Percentiles rank a stretch among this genome's conserved stretches.
These are phyloP conservation scores for Vanrija sp. DNA, from an alignment of 1,284 basidiomycete species.

Conservation along the genomic window DNA sequence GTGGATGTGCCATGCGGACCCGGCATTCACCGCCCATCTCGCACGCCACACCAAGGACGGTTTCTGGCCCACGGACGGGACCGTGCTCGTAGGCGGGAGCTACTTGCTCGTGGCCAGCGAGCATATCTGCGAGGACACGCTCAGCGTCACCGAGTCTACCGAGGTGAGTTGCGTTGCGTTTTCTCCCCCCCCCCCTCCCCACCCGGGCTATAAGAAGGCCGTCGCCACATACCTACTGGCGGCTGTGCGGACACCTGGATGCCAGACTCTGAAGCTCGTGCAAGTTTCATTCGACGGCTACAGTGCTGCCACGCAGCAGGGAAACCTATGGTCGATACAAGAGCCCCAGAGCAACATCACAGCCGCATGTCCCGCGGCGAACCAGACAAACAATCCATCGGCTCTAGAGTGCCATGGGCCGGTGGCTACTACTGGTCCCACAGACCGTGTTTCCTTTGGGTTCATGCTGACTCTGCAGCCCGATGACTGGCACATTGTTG, in stretches of 20 bases:
- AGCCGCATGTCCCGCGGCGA: slow-evolving; percentile 15
- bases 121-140: slow-evolving; percentile 57
- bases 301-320: slow-evolving; percentile 1
- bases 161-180: slow-evolving; percentile 12
- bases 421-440: slow-evolving; percentile 81
- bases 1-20: slow-evolving; percentile 97
- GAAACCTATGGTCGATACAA: slow-evolving; percentile 77
- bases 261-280: slow-evolving; percentile 38
- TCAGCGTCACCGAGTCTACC: slow-evolving; percentile 51
- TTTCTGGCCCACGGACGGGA: slow-evolving; percentile 69
- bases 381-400: slow-evolving; percentile 67
- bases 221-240: slow-evolving; percentile 64
- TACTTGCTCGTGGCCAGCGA: slow-evolving; percentile 72
- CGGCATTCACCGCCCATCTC: slow-evolving; percentile 68
- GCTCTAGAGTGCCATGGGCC: slow-evolving; percentile 56
- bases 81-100: slow-evolving; percentile 77
- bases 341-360: slow-evolving; percentile 65
- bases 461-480: slow-evolving; percentile 23
- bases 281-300: slow-evolving; percentile 27
- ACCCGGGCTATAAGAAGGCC: slow-evolving; percentile 82
- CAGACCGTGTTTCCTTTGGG: slow-evolving; percentile 43
- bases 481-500: slow-evolving; percentile 62
- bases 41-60: slow-evolving; percentile 62
- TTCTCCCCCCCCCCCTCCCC: slow-evolving; percentile 19
- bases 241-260: slow-evolving; percentile 42